phyloP scores from a whole-genome alignment of 2,329 filamentous ascomycete genomes.

The Leptographium wingfieldii region DNA sequence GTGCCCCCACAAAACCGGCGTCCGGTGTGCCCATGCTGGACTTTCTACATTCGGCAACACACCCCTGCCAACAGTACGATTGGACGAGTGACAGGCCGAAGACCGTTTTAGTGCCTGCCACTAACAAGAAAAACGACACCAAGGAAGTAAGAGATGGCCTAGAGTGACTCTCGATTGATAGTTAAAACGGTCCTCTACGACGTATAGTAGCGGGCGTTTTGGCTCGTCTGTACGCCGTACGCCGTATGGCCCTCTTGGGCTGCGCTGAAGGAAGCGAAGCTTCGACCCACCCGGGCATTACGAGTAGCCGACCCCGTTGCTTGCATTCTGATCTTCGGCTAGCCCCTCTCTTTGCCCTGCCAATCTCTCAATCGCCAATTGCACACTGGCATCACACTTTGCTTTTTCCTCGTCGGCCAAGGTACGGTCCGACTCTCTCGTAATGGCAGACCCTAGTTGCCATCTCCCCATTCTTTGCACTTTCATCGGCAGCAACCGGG shows the following conservation, averaged over 20 bases:
- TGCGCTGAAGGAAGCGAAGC: background rate
- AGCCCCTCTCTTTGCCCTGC: background rate
- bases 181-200: too few species aligned
- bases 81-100: background rate
- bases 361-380: background rate
- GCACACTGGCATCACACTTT: background rate
- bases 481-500: background rate
- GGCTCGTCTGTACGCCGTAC: too few species aligned
- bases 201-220: too few species aligned
- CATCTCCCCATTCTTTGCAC: background rate
- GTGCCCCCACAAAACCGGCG: background rate
- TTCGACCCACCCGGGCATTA: background rate
- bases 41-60: background rate
- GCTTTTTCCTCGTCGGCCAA: background rate
- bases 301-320: background rate
- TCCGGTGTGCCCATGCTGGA: background rate
- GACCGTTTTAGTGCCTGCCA: background rate
- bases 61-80: conserved; percentile 1
- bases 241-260: too few species aligned
- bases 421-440: background rate
- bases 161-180: background rate
- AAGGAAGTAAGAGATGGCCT: background rate
- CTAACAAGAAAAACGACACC: background rate
- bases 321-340: background rate
- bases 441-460: background rate